These are phyloP conservation scores for Trapa incisa DNA, from an alignment of 345 rosid genomes.

Conservation along the genomic window DNA sequence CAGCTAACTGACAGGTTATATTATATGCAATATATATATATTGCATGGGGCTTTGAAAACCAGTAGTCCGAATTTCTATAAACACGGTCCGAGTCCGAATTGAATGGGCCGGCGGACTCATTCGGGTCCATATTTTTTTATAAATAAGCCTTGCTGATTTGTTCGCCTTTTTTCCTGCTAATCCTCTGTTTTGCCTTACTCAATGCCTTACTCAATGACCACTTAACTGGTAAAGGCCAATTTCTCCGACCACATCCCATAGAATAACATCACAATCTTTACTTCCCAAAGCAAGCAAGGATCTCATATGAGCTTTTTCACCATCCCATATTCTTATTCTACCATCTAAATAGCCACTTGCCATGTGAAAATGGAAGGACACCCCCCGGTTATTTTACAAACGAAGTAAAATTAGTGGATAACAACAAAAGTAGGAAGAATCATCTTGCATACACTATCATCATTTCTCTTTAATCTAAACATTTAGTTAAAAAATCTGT, in stretches of 20 bases:
- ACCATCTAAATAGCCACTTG: constrained; percentile 70
- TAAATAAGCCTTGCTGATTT: constrained; percentile 41
- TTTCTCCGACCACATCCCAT: constrained; percentile 92
- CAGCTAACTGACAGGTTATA: no score
- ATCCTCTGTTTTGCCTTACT: constrained; percentile 87
- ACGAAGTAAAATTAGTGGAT: neutral
- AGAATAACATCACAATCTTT: constrained; percentile 81
- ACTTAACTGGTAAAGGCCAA: constrained; percentile 64
- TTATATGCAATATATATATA: no score
- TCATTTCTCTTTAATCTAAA: no score
- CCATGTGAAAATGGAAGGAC: constrained; percentile 18
- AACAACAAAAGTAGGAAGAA: neutral
- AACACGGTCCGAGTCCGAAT: no score
- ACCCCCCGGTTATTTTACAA: neutral
- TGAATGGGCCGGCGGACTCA: no score
- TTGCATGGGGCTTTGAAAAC: no score
- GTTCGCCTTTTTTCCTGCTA: constrained; percentile 74
- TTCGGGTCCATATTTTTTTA: no score
- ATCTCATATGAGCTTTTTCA: constrained; percentile 69
- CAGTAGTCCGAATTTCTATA: no score
- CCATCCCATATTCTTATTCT: constrained; percentile 78
- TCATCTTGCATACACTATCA: no score
- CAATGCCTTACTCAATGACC: no score
- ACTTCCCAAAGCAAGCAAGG: constrained; percentile 86
- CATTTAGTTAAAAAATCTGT: no score